Evolutionary conservation across 1,284 basidiomycete genomes (phyloP).

Genomic region (Xerocomus nothofagi): DNA sequence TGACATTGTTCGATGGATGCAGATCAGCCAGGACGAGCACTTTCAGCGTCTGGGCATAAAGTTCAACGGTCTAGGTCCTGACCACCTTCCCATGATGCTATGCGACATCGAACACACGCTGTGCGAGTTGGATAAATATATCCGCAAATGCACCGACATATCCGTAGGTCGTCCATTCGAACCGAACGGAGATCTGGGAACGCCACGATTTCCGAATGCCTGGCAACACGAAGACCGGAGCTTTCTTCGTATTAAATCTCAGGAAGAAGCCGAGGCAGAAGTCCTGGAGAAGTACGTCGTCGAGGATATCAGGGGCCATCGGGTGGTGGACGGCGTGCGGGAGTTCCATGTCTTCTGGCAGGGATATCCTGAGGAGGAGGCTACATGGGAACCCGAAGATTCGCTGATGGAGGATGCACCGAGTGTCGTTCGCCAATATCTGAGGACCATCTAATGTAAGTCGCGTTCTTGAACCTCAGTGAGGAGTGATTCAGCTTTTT

Average conservation of each 20-base stretch:
- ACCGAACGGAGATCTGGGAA: constrained; percentile 29
- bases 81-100: constrained; percentile 48
- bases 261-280: constrained; percentile 38
- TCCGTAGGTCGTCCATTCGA: constrained; percentile 32
- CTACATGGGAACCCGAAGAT: constrained; percentile 61
- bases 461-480: neutral
- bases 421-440: constrained; percentile 20
- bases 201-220: constrained; percentile 47
- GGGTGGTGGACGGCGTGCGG: constrained; percentile 31
- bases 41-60: constrained; percentile 51
- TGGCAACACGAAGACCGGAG: constrained; percentile 47
- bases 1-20: constrained; percentile 58
- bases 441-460: constrained; percentile 20
- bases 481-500: neutral
- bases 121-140: constrained; percentile 69
- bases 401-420: constrained; percentile 49
- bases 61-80: constrained; percentile 49
- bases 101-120: constrained; percentile 65
- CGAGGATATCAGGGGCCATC: constrained; percentile 34
- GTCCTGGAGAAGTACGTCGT: constrained; percentile 42
- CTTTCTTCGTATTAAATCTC: constrained; percentile 39
- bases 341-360: constrained; percentile 61
- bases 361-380: constrained; percentile 55
- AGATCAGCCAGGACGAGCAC: constrained; percentile 50
- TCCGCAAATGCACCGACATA: constrained; percentile 39